Percentiles rank a stretch among this genome's conserved stretches.
Conservation (phyloP, 371 early-diverging fungal genomes). For the Mucor sp. region DNA sequence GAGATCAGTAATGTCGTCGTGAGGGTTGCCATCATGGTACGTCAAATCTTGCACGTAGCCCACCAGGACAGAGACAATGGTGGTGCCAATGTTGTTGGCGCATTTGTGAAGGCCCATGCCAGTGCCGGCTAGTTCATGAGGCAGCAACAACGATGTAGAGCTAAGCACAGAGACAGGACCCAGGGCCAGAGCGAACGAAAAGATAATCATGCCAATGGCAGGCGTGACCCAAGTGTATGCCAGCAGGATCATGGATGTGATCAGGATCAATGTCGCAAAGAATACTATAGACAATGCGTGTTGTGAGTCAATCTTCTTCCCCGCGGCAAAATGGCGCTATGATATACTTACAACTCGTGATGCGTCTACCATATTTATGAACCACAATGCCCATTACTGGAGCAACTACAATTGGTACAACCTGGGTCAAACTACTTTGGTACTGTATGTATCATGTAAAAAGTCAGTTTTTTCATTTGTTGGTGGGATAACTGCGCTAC, state of each 20-base stretch:
- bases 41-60: constrained; percentile 57
- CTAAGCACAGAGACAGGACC: constrained; percentile 50
- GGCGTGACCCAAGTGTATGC: constrained; percentile 41
- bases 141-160: constrained; percentile 43
- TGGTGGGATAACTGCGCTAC: no score
- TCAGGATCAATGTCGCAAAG: constrained; percentile 35
- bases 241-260: constrained; percentile 38
- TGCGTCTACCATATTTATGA: constrained; percentile 55
- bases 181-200: constrained; percentile 45
- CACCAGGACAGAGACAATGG: constrained; percentile 48
- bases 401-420: constrained; percentile 53
- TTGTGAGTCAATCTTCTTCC: neutral
- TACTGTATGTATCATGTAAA: constrained; percentile 32
- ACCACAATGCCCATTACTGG: constrained; percentile 57
- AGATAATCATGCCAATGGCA: constrained; percentile 49
- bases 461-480: no score
- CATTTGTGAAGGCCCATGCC: constrained; percentile 56
- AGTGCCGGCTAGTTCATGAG: constrained; percentile 48
- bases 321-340: neutral
- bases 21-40: constrained; percentile 42
- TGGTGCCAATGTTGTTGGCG: constrained; percentile 51
- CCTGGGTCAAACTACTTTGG: constrained; percentile 57
- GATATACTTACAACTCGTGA: constrained; percentile 34
- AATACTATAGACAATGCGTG: constrained; percentile 25
- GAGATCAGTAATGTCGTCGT: constrained; percentile 34